These are phyloP conservation scores for Neurospora sp. DNA, from an alignment of 495 filamentous ascomycete species.

Conservation along the genomic window DNA sequence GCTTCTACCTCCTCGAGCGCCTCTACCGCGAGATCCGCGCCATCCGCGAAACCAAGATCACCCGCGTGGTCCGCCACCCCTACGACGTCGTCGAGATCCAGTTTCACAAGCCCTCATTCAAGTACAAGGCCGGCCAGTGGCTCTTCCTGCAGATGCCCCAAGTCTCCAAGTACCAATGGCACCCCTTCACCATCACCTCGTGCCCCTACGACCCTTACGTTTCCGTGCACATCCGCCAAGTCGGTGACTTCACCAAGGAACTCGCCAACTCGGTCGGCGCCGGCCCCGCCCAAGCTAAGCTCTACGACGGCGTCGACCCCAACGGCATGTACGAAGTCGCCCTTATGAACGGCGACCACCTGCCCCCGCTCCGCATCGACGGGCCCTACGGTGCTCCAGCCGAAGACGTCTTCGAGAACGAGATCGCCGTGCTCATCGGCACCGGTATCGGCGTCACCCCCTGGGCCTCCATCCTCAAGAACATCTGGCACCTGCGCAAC, in stretches of 20 bases:
- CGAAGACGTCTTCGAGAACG: constrained; percentile 96
- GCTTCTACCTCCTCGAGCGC: constrained; percentile 76
- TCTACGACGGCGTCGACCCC: constrained; percentile 83
- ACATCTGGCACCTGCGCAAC: constrained; percentile 92
- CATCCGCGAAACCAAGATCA: constrained; percentile 74
- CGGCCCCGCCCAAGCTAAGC: constrained; percentile 68
- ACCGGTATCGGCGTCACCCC: constrained; percentile 97
- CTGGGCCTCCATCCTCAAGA: constrained; percentile 95
- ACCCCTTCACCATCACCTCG: constrained; percentile 98
- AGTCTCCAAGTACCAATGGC: constrained; percentile 86
- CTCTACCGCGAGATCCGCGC: constrained; percentile 86
- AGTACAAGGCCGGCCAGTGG: constrained; percentile 98
- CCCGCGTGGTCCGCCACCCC: constrained; percentile 91
- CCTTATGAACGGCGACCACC: constrained; percentile 80
- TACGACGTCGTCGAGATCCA: constrained; percentile 98
- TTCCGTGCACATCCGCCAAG: constrained; percentile 88
- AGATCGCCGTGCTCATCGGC: constrained; percentile 93
- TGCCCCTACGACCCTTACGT: constrained; percentile 93
- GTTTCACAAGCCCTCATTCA: constrained; percentile 91
- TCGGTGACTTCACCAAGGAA: constrained; percentile 85
- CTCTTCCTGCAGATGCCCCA: constrained; percentile 88
- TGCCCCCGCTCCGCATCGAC: constrained; percentile 84
- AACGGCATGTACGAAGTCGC: constrained; percentile 98
- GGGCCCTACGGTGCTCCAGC: constrained; percentile 95
- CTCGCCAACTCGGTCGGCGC: constrained; percentile 91